Evolutionary conservation across 139 green algal genomes (phyloP), one percentile per base, ranked within the genome.

Genomic region (Ettlia oleoabundans): DNA sequence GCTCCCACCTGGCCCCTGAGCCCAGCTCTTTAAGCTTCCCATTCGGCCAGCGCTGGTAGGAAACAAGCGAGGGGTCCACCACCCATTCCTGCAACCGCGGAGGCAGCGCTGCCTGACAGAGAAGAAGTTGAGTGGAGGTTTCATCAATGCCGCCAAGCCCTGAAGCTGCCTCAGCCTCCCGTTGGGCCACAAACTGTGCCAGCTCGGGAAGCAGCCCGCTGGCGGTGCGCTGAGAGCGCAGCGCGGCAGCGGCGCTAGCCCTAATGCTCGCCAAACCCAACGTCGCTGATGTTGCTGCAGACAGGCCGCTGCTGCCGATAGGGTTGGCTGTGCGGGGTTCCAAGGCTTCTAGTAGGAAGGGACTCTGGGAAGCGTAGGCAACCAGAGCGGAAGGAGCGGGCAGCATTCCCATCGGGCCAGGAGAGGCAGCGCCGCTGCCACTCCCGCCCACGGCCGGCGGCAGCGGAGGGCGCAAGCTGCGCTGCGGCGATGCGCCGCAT

Each of bases 1-100:
- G 33, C 21, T 21, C 63, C 26, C 65, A 32, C 65, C 32, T 28
- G 33, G 65, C 65, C 6, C 65, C 65, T 15, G 33, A 24, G 32
- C 65, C 65, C 10, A 72, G n/a, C 9, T 72, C 65, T 30, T 21
- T n/a, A 10, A 42, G 35, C 8, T 42, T 72, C 33, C 65, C 65
- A 35, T 72, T 72, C 13, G 65, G 33, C 65, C 65, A 72, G 4
- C 65, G 65, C 65, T 47, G 65, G 35, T 72, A 72, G 6, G 35
- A 22, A 19, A 72, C 65, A 1, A 22, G 28, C 35, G 65, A 51
- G 37, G 65, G 65, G 65, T 52, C 18, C 1, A 72, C 35, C 65
- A 72, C 65, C 65, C 65, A 72, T 35, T 72, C 65, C 3, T 35
- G 65, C 65, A 72, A 35, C 13, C 65, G 21, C 8, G 33, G 35